phyloP scores from a whole-genome alignment of 805 yeast genomes.

The Ogataea saltuana region DNA sequence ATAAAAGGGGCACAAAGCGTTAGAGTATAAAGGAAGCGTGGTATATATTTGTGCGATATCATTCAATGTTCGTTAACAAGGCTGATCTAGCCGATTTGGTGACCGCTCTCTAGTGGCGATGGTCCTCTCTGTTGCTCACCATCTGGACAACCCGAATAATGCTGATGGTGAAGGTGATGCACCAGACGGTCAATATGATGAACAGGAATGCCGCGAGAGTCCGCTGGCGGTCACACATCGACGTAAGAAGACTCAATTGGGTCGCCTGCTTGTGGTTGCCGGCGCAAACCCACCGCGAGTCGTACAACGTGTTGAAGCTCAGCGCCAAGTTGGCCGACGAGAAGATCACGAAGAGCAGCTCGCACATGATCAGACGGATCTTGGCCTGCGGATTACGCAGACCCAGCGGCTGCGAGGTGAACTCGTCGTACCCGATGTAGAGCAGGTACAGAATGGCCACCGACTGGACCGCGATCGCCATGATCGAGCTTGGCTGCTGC shows the following conservation, averaged over 20 bases:
- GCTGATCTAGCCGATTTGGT: too few species aligned
- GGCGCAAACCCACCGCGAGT: conserved; percentile 77
- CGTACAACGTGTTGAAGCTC: conserved; percentile 80
- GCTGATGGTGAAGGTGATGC: conserved; percentile 79
- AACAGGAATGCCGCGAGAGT: conserved; percentile 79
- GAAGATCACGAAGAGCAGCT: conserved; percentile 82
- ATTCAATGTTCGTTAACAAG: too few species aligned
- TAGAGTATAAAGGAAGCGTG: too few species aligned
- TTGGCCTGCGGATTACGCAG: conserved; percentile 82
- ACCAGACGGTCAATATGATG: conserved; percentile 77
- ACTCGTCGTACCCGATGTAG: conserved; percentile 89
- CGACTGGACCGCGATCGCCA: conserved; percentile 86
- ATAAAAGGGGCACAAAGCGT: too few species aligned
- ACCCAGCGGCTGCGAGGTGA: conserved; percentile 88
- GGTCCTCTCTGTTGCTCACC: conserved; percentile 37
- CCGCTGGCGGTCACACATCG: conserved; percentile 76
- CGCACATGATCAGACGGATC: conserved; percentile 76
- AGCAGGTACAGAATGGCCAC: conserved; percentile 74
- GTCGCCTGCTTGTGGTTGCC: conserved; percentile 19
- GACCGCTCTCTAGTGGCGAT: conserved; percentile 5
- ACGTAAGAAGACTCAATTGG: conserved; percentile 33
- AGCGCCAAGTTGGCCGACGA: conserved; percentile 85
- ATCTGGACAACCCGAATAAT: conserved; percentile 78
- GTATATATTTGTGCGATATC: conserved; percentile 8
- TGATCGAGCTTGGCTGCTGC: conserved; percentile 87